A percentile compares a stretch with the other conserved stretches of the same genome.
Evolutionary conservation across 306 rosid genomes (phyloP).

Genomic region (Hylodesmum podocarpum): DNA sequence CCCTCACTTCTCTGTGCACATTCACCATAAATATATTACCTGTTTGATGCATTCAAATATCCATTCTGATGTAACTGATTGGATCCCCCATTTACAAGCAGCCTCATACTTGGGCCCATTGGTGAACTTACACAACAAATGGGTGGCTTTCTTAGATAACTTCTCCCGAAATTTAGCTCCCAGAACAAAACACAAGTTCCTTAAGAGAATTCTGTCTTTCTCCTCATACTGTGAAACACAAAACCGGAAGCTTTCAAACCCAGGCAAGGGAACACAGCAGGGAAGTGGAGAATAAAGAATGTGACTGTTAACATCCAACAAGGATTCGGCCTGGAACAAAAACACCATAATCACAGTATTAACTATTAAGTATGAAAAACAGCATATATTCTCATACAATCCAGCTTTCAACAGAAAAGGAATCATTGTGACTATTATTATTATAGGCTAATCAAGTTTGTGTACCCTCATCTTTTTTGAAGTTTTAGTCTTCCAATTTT

Average conservation of each 20-base stretch:
- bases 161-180: conserved; percentile 83
- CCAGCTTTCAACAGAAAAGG: conserved; percentile 15
- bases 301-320: conserved; percentile 76
- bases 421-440: not conserved
- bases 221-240: conserved; percentile 94
- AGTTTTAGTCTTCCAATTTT: too few relatives aligned
- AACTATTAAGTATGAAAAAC: conserved; percentile 19
- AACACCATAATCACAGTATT: conserved; percentile 23
- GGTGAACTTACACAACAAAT: conserved; percentile 80
- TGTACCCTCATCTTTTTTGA: too few relatives aligned
- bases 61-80: conserved; percentile 71
- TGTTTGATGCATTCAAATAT: conserved; percentile 88
- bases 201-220: conserved; percentile 68
- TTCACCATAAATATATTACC: conserved; percentile 54
- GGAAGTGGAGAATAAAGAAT: conserved; percentile 95
- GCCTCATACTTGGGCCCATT: conserved; percentile 84
- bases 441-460: too few relatives aligned
- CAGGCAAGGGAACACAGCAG: conserved; percentile 78
- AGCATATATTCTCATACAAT: conserved; percentile 23
- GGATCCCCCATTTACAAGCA: conserved; percentile 85
- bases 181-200: conserved; percentile 84
- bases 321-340: conserved; percentile 67
- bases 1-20: not conserved
- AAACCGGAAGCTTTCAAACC: conserved; percentile 75
- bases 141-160: conserved; percentile 81